These are phyloP conservation scores for Ploettnerulaceae sp. DNA, from an alignment of 2,329 filamentous ascomycete species.

Conservation along the genomic window DNA sequence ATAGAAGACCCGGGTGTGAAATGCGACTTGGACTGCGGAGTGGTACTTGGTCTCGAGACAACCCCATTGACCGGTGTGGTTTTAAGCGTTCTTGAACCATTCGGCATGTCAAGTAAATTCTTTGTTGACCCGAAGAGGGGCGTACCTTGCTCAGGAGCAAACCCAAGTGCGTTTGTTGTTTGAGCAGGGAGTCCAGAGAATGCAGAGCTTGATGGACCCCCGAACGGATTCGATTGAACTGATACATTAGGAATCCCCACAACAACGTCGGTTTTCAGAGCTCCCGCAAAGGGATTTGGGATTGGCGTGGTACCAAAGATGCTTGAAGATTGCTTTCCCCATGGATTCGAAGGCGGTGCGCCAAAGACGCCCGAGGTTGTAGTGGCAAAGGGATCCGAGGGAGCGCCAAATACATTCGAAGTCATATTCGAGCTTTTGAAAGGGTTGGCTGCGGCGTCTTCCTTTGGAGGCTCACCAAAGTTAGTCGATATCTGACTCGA, in stretches of 20 bases:
- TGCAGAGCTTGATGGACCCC: constrained; percentile 14
- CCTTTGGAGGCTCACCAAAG: constrained; percentile 3
- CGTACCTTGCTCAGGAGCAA: neutral
- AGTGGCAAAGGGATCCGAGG: constrained; percentile 6
- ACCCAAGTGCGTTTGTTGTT: neutral
- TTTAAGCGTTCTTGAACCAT: neutral
- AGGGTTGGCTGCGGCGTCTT: neutral
- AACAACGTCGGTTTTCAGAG: no score
- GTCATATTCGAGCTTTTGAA: constrained; percentile 1
- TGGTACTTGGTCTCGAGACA: neutral
- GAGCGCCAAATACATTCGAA: constrained; percentile 14
- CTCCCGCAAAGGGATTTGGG: neutral
- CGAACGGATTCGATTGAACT: neutral
- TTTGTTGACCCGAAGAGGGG: neutral
- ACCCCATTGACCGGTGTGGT: neutral
- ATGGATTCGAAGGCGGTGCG: neutral
- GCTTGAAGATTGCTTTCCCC: constrained; percentile 2
- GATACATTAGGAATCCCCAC: neutral
- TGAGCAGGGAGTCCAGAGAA: neutral
- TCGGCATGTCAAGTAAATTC: neutral
- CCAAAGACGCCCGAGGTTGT: constrained; percentile 9
- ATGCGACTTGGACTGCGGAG: neutral
- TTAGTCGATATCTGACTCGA: neutral
- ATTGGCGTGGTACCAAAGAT: constrained; percentile 3
- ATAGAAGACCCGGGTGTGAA: neutral